Base-by-base conservation (phyloP, 345 rosid genomes). In the Dimocarpus longan region DNA sequence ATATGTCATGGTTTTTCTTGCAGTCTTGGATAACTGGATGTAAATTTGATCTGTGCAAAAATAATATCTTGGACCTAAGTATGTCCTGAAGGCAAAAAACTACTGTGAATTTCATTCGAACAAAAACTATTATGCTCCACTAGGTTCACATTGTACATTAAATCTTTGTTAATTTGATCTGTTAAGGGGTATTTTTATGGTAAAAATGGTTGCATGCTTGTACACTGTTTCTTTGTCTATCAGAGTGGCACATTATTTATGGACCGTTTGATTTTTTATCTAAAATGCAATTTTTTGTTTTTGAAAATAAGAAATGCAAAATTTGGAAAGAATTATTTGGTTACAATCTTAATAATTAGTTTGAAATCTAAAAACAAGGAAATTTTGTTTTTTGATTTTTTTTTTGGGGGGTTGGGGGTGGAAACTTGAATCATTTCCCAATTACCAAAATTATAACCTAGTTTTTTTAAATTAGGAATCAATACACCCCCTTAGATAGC, bases 271-370 rank as follows among this genome's bases (percentile, higher is more conserved):
- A 18, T 19, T 21, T 57, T 57, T 57, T n/a, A 21, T 60, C 28
- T 60, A 22, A 22, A 60, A 22, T 22, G 28, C 28, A 22, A 21
- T 60, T 60, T n/a, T 60, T 60, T 60, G 65, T 22, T 60, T 60
- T 60, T 60, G 19, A 60, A 59, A 22, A 60, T 60, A 60, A 60
- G 65, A 60, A 57, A 60, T 60, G 65, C 65, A 19, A 60, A 60
- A 2, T 19, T 60, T 60, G 24, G 22, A 22, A 7, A 16, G 9
- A 60, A 60, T 22, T 54, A 16, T 54, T 54, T 15, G n/a, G 8
- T 54, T 60, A 18, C 26, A n/a, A 60, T 60, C 28, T n/a, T 60
- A 60, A 60, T 60, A 22, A n/a, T 22, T 60, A 21, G 59, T 60
- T 21, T 60, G 16, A 60, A 60, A 3, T 60, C 6, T n/a, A 60